phyloP scores from a whole-genome alignment of 148 eudicot genomes.

The Pharnaceum exiguum region DNA sequence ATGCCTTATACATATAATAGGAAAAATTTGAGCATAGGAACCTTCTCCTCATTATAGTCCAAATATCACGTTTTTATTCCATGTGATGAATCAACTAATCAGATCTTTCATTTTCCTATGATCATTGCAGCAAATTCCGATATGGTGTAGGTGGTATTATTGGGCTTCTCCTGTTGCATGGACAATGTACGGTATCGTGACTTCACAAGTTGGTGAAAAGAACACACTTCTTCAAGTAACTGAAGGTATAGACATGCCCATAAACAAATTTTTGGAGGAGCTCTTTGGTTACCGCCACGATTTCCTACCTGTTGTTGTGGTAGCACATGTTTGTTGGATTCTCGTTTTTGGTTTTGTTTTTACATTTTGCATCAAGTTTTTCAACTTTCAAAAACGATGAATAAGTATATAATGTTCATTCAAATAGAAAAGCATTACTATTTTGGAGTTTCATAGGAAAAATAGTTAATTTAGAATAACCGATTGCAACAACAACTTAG shows the following conservation, averaged over 20 bases:
- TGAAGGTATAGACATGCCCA: constrained; percentile 25
- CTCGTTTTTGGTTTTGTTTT: constrained; percentile 45
- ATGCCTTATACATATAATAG: no score
- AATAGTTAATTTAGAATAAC: no score
- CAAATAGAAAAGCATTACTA: no score
- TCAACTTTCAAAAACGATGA: constrained; percentile 65
- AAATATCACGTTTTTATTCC: no score
- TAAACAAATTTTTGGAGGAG: constrained; percentile 33
- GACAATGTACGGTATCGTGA: constrained; percentile 68
- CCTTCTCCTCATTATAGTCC: no score
- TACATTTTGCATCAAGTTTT: constrained; percentile 51
- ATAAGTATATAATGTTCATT: no score
- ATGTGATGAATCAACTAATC: no score
- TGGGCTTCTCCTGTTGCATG: constrained; percentile 68
- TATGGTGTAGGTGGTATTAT: constrained; percentile 93
- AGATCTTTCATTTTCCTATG: background rate
- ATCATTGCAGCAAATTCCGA: constrained; percentile 55
- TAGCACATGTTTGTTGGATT: constrained; percentile 46
- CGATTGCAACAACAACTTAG: no score
- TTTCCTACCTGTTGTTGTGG: constrained; percentile 45
- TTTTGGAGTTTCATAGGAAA: no score
- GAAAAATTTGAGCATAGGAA: no score
- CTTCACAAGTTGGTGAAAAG: constrained; percentile 62
- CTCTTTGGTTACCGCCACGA: constrained; percentile 44
- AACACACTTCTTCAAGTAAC: constrained; percentile 32